A percentile compares a stretch with the other conserved stretches of the same genome.
phyloP scores from a whole-genome alignment of 805 yeast species.

The Yamadazyma nakazawae region DNA sequence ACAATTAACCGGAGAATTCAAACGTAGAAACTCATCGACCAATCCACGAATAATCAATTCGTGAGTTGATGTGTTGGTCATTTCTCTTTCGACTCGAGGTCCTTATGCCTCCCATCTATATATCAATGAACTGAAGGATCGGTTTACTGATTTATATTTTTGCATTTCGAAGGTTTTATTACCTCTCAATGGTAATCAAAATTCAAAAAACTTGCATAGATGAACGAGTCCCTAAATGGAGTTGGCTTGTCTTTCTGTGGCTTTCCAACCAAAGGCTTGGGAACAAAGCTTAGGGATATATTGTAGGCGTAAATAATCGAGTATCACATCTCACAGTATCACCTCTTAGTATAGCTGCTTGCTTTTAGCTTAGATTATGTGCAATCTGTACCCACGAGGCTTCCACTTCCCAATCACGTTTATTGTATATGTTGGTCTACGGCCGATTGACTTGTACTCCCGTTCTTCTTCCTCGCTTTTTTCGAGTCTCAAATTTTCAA shows the following conservation, averaged over 20 bases:
- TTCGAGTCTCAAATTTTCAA: background rate
- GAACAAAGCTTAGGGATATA: constrained; percentile 18
- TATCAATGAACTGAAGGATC: constrained; percentile 6
- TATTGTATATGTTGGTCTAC: background rate
- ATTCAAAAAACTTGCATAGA: constrained; percentile 20
- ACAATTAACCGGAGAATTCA: background rate
- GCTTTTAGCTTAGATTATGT: background rate
- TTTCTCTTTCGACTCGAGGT: too few species aligned
- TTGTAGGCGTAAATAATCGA: background rate
- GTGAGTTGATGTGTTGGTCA: too few species aligned
- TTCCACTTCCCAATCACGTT: too few species aligned
- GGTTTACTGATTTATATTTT: constrained; percentile 3
- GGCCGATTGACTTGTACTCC: background rate
- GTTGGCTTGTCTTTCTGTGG: constrained; percentile 11
- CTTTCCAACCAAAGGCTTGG: constrained; percentile 24
- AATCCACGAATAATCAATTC: background rate
- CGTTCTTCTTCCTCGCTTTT: background rate
- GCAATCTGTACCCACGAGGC: background rate
- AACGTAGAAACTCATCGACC: background rate
- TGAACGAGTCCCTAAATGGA: constrained; percentile 19
- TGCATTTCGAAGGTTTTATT: constrained; percentile 20
- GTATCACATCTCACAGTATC: too few species aligned
- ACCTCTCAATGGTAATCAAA: constrained; percentile 15
- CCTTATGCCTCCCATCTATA: background rate
- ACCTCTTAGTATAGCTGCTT: too few species aligned